Conservation (phyloP, 208 protist genomes). For the Trypanosoma conorhini region DNA sequence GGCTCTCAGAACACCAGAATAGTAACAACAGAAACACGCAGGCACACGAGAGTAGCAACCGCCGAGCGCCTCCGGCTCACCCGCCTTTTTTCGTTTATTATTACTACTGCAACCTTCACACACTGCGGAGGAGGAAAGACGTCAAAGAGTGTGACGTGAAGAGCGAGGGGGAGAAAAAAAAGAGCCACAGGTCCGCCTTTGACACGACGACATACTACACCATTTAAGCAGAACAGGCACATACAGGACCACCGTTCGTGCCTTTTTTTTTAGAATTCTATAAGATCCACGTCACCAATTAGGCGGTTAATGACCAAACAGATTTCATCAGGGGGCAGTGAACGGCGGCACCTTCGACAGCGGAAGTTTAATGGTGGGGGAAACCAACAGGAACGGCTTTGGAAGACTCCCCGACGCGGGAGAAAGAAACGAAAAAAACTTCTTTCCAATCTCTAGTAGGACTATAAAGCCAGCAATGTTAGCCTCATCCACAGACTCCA, state of each 20-base stretch:
- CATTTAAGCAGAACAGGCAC: conserved; percentile 4
- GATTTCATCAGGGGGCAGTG: conserved; percentile 20
- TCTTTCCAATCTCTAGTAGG: conserved; percentile 72
- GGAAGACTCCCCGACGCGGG: conserved; percentile 64
- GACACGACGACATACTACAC: neutral
- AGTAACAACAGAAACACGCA: neutral
- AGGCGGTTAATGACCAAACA: neutral
- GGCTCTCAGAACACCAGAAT: neutral
- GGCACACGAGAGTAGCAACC: neutral
- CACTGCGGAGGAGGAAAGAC: neutral
- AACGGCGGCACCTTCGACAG: conserved; percentile 51
- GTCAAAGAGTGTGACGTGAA: conserved; percentile 9
- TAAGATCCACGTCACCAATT: neutral
- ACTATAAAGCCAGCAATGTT: conserved; percentile 82
- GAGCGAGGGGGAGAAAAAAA: conserved; percentile 4
- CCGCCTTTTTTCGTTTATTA: neutral
- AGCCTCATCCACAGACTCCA: conserved; percentile 51
- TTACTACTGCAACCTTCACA: neutral
- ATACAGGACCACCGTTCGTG: neutral
- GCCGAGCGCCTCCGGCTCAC: neutral
- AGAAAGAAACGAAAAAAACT: conserved; percentile 74
- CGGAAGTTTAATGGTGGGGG: conserved; percentile 54
- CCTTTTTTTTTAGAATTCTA: neutral
- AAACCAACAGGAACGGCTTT: conserved; percentile 81
- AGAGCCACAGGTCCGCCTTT: neutral